Conservation (phyloP, 1,284 basidiomycete species). For the Puccinia coronata region DNA sequence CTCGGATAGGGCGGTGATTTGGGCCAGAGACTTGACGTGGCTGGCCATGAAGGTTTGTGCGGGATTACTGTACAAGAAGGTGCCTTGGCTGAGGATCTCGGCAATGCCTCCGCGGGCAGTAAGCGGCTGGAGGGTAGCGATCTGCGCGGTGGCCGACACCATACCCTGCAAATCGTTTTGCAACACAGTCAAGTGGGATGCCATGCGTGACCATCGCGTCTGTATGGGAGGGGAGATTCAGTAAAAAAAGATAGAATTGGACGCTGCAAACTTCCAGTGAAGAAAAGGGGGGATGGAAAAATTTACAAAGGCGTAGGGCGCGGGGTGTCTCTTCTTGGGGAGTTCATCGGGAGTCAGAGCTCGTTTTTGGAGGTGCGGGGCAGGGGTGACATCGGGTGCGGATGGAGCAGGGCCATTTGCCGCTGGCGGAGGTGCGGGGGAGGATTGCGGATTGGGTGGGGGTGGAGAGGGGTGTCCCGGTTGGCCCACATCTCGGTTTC, state of each 20-base stretch:
- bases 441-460: background rate
- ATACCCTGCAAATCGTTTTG: conserved; percentile 45
- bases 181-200: conserved; percentile 37
- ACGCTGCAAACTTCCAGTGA: background rate
- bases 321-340: conserved; percentile 29
- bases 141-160: conserved; percentile 1
- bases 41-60: conserved; percentile 23
- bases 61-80: conserved; percentile 41
- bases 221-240: background rate
- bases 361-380: conserved; percentile 29
- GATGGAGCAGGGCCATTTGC: background rate
- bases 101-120: conserved; percentile 40
- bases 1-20: conserved; percentile 45
- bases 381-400: too few relatives aligned
- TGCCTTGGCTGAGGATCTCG: conserved; percentile 17
- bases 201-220: conserved; percentile 44
- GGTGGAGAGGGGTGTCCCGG: background rate
- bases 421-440: background rate
- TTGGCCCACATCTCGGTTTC: too few relatives aligned
- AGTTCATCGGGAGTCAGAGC: background rate
- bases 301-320: conserved; percentile 30
- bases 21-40: conserved; percentile 12
- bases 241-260: background rate
- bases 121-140: conserved; percentile 30
- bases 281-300: background rate